phyloP scores from a whole-genome alignment of 345 rosid genomes.

The Brassica carinata region DNA sequence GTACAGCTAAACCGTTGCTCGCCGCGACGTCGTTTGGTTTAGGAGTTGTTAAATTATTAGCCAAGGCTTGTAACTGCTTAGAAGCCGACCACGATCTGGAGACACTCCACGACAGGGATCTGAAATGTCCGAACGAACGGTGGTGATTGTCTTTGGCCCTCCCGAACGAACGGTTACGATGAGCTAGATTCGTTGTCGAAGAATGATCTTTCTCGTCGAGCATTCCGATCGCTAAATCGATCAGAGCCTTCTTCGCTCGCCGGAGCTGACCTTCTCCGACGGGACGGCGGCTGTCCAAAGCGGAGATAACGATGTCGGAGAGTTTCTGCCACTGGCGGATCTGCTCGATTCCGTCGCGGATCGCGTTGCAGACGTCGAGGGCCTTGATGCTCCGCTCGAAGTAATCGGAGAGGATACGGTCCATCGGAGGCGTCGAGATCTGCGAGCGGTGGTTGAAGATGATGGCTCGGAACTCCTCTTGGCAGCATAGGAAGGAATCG shows the following conservation, averaged over 20 bases:
- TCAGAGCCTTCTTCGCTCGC: conserved; percentile 80
- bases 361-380: conserved; percentile 81
- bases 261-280: conserved; percentile 87
- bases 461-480: conserved; percentile 65
- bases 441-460: conserved; percentile 45
- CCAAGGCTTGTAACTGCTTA: conserved; percentile 79
- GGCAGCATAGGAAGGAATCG: conserved; percentile 58
- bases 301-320: conserved; percentile 65
- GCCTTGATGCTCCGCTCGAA: conserved; percentile 78
- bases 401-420: conserved; percentile 58
- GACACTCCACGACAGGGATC: conserved; percentile 95
- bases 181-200: conserved; percentile 43
- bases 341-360: conserved; percentile 82
- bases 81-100: conserved; percentile 99
- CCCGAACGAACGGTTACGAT: conserved; percentile 87
- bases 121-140: conserved; percentile 60
- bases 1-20: conserved; percentile 60
- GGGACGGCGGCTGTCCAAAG: conserved; percentile 51
- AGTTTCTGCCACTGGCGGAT: conserved; percentile 74
- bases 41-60: conserved; percentile 62
- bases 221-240: conserved; percentile 84
- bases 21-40: conserved; percentile 58
- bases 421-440: conserved; percentile 48
- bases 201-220: conserved; percentile 82
- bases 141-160: conserved; percentile 46